Evolutionary conservation across 139 green algal species (phyloP).

Genomic region (Chlamydomonas sp.): DNA sequence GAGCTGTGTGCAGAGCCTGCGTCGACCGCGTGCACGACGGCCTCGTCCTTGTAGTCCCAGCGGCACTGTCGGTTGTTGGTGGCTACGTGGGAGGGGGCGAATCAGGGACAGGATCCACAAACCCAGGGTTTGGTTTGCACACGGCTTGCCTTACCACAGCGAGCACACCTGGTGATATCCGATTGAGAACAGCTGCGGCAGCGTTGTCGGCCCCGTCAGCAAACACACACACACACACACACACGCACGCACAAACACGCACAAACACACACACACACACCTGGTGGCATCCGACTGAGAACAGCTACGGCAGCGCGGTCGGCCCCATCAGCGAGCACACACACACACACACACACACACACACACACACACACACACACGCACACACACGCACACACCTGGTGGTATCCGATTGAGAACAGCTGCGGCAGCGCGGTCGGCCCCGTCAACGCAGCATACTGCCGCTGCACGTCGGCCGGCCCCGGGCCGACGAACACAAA

Average conservation of each 20-base stretch:
- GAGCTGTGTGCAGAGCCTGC: conserved; percentile 77
- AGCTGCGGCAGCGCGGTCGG: conserved; percentile 87
- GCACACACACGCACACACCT: conserved; percentile 72
- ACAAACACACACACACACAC: conserved; percentile 69
- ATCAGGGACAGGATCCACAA: too few relatives aligned
- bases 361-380: too few relatives aligned
- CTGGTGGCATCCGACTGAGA: conserved; percentile 93
- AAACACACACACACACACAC: background rate
- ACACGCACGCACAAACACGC: too few relatives aligned
- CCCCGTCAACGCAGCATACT: conserved; percentile 80
- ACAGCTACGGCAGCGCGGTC: conserved; percentile 88
- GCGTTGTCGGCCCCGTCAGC: conserved; percentile 73
- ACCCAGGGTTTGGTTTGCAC: too few relatives aligned
- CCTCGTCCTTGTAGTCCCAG: conserved; percentile 94
- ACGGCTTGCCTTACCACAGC: conserved; percentile 5
- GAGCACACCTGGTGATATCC: conserved; percentile 98
- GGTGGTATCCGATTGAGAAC: conserved; percentile 94
- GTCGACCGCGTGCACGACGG: conserved; percentile 55
- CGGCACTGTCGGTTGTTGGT: too few relatives aligned
- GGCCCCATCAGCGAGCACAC: conserved; percentile 67
- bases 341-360: background rate
- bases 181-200: conserved; percentile 91
- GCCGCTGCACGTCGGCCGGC: conserved; percentile 54
- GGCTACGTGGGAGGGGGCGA: too few relatives aligned
- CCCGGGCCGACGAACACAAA: conserved; percentile 80